Base-by-base conservation (phyloP, 495 filamentous ascomycete genomes). In the Aspergillus incahuasiensis region DNA sequence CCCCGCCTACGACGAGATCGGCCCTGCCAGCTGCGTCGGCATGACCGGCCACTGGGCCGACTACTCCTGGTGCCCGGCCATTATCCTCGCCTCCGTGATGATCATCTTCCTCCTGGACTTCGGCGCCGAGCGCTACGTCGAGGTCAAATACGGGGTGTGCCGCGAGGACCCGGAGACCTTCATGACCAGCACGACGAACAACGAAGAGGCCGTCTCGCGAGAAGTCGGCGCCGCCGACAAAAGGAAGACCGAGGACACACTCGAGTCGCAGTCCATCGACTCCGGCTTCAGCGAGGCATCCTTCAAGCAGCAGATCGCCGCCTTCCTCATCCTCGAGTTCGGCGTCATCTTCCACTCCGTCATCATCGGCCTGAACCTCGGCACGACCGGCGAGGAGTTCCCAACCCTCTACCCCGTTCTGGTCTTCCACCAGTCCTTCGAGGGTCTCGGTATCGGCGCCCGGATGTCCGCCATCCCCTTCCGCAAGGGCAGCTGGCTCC, bases 1-100 rank as follows among this genome's bases (percentile, higher is more conserved):
- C 25, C 80, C 81, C 0, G 81, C 79, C 0, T 82, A 82, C 57
- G 53, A 50, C 1, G 73, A 77, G 54, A 83, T 83, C 44, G 80
- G 80, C 5, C 69, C 74, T 4, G 55, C 66, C 8, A 72, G 73
- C n/a, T 83, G 80, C 52, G 79, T 82, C 5, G 80, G 79, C 16
- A 72, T 81, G 72, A 80, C 75, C 0, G 78, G 75, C 5, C 60
- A 69, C 47, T 83, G 80, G 80, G 68, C 62, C 2, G 55, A 66
- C 15, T 77, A 74, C 58, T 66, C 72, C 4, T 77, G 74, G 74
- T 69, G 65, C 13, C 71, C 74, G 0, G 74, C 74, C 15, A 74
- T 77, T 16, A 64, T 71, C 1, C 61, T 77, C 2, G 63, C 66
- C 8, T 68, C 66, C 0, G 44, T 73, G 5, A 68, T 72, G 57